Evolutionary conservation across 306 rosid genomes (phyloP).

Genomic region (Benincasa hispida): DNA sequence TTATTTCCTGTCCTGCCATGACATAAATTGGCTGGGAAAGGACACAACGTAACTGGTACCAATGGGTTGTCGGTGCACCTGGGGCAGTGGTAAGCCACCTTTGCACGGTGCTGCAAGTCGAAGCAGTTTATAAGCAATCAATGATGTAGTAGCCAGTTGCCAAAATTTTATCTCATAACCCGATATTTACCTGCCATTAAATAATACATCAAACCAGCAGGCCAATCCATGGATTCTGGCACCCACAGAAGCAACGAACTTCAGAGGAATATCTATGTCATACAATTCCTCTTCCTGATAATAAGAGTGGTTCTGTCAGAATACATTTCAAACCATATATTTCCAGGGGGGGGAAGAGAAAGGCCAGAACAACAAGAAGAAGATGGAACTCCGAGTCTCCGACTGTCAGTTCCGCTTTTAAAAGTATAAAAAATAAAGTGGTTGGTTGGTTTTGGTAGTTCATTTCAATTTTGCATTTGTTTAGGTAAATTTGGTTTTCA

Average conservation of each 20-base stretch:
- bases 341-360: too few relatives aligned
- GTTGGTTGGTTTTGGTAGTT: neutral
- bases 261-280: constrained; percentile 81
- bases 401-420: neutral
- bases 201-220: constrained; percentile 94
- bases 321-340: neutral
- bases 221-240: constrained; percentile 95
- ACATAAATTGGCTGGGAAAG: constrained; percentile 88
- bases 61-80: constrained; percentile 88
- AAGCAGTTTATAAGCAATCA: neutral
- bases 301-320: neutral
- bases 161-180: neutral
- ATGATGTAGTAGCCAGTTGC: neutral
- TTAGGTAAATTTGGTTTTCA: neutral
- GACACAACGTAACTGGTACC: constrained; percentile 94
- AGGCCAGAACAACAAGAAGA: too few relatives aligned
- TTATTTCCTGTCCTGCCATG: constrained; percentile 95
- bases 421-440: neutral
- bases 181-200: constrained; percentile 67
- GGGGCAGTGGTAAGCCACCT: constrained; percentile 98
- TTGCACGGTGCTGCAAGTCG: constrained; percentile 58
- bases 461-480: neutral
- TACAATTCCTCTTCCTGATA: constrained; percentile 77
- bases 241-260: constrained; percentile 65
- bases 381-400: neutral